A percentile compares a stretch with the other conserved stretches of the same genome.
Conservation (phyloP, 73 alveolate species). For the Tetrahymena borealis region DNA sequence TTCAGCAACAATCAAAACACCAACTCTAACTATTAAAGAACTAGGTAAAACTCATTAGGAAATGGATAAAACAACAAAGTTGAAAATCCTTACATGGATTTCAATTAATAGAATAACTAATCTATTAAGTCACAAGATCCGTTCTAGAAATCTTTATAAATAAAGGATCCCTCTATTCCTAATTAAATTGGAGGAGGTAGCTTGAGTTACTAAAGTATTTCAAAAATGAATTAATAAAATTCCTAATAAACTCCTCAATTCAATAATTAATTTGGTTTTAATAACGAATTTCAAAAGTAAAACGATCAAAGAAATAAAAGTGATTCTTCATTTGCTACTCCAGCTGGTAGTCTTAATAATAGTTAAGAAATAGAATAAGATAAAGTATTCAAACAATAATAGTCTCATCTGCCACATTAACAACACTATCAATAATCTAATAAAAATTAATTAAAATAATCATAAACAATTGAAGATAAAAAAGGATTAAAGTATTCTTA, state of each 20-base stretch:
- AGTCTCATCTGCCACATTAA: not conserved
- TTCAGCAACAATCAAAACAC: not conserved
- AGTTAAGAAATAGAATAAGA: not conserved
- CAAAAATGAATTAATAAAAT: not conserved
- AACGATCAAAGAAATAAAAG: not conserved
- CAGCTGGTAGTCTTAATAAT: not conserved
- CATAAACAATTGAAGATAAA: not conserved
- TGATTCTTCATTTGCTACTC: not conserved
- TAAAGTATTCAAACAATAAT: not conserved
- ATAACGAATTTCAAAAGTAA: not conserved
- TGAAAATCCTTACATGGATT: not conserved
- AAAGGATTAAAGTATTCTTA: not conserved
- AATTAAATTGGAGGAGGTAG: not conserved
- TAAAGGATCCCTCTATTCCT: not conserved
- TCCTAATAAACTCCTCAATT: not conserved
- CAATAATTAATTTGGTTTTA: not conserved
- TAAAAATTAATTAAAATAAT: not conserved
- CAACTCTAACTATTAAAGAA: not conserved
- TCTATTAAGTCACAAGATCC: not conserved
- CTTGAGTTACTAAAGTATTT: not conserved
- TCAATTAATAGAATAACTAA: not conserved
- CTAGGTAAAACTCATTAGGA: not conserved
- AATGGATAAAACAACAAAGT: not conserved
- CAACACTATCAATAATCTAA: not conserved
- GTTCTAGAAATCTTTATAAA: not conserved